Evolutionary conservation across 108 stramenopile species (phyloP).

Genomic region (Chaetoceros muelleri): DNA sequence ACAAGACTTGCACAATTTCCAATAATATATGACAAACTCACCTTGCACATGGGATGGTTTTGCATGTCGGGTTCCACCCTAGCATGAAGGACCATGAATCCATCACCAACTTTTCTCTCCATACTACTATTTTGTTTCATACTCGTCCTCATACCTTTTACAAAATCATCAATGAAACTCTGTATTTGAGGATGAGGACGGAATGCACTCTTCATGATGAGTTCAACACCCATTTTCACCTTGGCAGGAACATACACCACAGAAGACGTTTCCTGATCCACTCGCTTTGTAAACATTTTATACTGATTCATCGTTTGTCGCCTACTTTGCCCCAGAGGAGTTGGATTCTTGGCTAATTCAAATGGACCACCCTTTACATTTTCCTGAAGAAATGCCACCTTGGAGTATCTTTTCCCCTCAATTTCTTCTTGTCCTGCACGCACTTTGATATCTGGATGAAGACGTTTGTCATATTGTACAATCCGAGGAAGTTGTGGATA

Average conservation of each 20-base stretch:
- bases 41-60: conserved; percentile 2
- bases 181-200: conserved; percentile 15
- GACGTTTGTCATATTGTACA: not conserved
- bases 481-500: conserved; percentile 1
- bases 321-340: not conserved
- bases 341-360: not conserved
- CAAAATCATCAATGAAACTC: not conserved
- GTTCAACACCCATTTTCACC: not conserved
- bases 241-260: no score
- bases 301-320: not conserved
- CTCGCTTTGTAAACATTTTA: not conserved
- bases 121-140: not conserved
- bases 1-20: not conserved
- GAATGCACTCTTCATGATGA: conserved; percentile 18
- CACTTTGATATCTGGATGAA: not conserved
- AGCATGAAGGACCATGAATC: conserved; percentile 24
- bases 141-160: not conserved
- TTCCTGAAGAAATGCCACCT: not conserved
- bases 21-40: not conserved
- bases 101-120: not conserved
- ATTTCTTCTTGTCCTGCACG: not conserved
- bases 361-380: not conserved
- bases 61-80: conserved; percentile 35
- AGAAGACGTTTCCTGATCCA: no score
- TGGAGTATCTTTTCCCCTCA: not conserved